Evolutionary conservation across 192 early-diverging fungal species (phyloP).

Genomic region (Helicostylum pulchrum): DNA sequence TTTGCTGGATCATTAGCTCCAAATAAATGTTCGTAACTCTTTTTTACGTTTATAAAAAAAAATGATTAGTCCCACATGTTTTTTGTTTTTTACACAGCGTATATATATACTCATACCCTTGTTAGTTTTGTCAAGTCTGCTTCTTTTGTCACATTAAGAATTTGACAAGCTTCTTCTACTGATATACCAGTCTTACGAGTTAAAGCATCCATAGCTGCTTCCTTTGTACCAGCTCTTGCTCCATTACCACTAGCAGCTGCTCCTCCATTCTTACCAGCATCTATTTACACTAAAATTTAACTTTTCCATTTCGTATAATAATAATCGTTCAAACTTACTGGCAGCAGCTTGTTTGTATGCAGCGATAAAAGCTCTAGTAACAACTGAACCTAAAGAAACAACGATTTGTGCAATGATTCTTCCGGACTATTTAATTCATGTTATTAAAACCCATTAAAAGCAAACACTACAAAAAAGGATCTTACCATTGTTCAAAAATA

Average conservation of each 20-base stretch:
- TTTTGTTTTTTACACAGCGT: neutral
- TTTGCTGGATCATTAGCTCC: constrained; percentile 78
- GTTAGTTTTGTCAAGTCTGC: constrained; percentile 48
- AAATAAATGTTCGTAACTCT: constrained; percentile 87
- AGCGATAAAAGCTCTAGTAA: constrained; percentile 89
- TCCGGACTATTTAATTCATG: constrained; percentile 49
- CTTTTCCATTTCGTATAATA: neutral
- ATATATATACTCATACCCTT: constrained; percentile 35
- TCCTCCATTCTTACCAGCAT: constrained; percentile 62
- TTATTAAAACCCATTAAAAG: too few relatives aligned
- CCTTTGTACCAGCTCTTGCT: constrained; percentile 43
- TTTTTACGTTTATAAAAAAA: neutral
- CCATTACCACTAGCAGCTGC: constrained; percentile 44
- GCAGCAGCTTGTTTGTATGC: constrained; percentile 88
- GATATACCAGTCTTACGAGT: constrained; percentile 80
- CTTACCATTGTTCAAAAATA: too few relatives aligned
- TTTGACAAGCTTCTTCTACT: constrained; percentile 87
- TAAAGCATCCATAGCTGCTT: constrained; percentile 63
- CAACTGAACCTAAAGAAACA: constrained; percentile 74
- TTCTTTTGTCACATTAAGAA: constrained; percentile 80
- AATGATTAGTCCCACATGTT: neutral
- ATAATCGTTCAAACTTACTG: constrained; percentile 51
- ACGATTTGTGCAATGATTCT: constrained; percentile 74
- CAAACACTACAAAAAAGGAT: too few relatives aligned
- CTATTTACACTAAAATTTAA: constrained; percentile 33